Percentiles rank a stretch among this genome's conserved stretches.
Evolutionary conservation across 2,329 filamentous ascomycete genomes (phyloP).

Genomic region (Sporothrix brunneoviolacea): DNA sequence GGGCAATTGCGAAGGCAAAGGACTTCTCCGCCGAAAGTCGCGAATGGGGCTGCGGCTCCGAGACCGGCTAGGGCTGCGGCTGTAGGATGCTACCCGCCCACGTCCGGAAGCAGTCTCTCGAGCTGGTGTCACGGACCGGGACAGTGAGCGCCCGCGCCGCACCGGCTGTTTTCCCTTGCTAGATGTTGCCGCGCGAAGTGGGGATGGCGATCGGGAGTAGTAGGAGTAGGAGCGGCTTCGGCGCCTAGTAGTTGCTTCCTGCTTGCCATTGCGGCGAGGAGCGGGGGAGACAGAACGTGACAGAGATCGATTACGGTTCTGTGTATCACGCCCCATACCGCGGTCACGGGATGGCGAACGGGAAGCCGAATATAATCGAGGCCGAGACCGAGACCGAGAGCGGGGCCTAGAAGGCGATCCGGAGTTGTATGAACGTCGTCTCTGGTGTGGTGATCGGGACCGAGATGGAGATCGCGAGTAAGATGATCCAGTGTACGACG

Average conservation of each 20-base stretch:
- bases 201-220: slow-evolving; percentile 16
- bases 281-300: slow-evolving; percentile 1
- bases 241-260: background rate
- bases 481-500: slow-evolving; percentile 61
- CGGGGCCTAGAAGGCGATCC: slow-evolving; percentile 4
- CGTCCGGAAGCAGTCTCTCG: background rate
- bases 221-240: slow-evolving; percentile 22
- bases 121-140: background rate
- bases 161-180: slow-evolving; percentile 4
- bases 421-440: slow-evolving; percentile 13
- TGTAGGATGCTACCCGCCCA: background rate
- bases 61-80: slow-evolving; percentile 3
- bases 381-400: slow-evolving; percentile 2
- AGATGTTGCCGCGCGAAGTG: background rate
- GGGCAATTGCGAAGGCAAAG: background rate
- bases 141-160: background rate
- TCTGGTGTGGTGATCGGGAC: slow-evolving; percentile 23
- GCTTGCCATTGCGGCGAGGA: background rate
- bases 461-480: slow-evolving; percentile 41
- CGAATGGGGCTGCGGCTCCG: background rate
- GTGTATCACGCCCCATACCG: slow-evolving; percentile 1
- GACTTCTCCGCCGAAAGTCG: background rate
- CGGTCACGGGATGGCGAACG: background rate
- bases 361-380: background rate
- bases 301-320: slow-evolving; percentile 2